Base-by-base conservation (phyloP, 768 basidiomycete species). In the Albatrellus ellisii region DNA sequence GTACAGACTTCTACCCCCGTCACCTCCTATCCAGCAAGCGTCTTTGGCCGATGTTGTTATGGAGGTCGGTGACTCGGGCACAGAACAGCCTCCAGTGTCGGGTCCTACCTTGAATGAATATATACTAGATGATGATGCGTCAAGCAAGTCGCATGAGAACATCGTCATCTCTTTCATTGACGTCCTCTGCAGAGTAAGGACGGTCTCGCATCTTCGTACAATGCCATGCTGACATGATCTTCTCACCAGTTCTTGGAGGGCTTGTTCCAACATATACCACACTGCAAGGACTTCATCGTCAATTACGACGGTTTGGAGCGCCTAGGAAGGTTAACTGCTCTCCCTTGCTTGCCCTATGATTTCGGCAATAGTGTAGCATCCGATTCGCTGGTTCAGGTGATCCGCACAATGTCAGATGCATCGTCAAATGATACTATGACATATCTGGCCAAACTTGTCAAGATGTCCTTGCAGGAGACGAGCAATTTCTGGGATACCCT, bases 261-360 rank as follows among this genome's bases (percentile, higher is more conserved):
- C 5, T 70, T 98, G 31, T 92, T 98, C 65, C 90, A 92, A 53
- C 91, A 94, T 55, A 69, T 77, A 1, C 75, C 78, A 18, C 87
- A 97, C 58, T 86, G 86, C 66, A 77, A 77, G 49, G 94, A 97
- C 51, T 97, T 97, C 57, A 75, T 95, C 46, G 63, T 70, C 36
- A 68, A 72, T 46, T 68, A 79, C 4, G 74, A 91, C 52, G 77
- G 87, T 36, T 68, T 97, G 29, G 65, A 77, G 48, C 67, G 72
- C 50, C 64, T 98, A 42, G 78, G 88, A 49, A 70, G 73, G 49
- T 66, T 97, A 31, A 79, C 91, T 25, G 73, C 75, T 15, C 66
- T 92, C 24, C 85, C 91, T 10, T 92, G 85, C 56, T 66, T 92
- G 22, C 91, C 95, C 0, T 86, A 84, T 46, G 84, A 91, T 56